A percentile compares a stretch with the other conserved stretches of the same genome.
Conservation (phyloP, 208 protist genomes). For the Wallacemonas rigidus region DNA sequence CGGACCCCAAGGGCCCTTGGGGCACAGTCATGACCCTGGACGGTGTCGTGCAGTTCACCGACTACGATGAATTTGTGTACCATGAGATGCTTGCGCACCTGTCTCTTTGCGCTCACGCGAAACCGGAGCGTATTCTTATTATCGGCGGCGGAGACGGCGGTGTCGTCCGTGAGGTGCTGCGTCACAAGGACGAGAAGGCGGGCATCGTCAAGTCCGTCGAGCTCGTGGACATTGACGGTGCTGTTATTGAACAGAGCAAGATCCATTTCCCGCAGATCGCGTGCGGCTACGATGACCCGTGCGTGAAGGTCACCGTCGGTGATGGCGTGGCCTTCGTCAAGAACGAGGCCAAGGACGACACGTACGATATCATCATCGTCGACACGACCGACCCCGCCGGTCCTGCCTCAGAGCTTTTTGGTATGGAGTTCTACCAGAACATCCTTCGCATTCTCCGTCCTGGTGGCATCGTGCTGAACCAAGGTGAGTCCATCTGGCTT, state of each 20-base stretch:
- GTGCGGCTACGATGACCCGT: constrained; percentile 69
- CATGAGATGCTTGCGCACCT: constrained; percentile 98
- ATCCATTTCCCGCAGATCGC: constrained; percentile 84
- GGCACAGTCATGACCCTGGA: constrained; percentile 97
- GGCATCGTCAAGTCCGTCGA: constrained; percentile 87
- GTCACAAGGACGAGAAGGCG: constrained; percentile 68
- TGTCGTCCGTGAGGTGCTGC: constrained; percentile 96
- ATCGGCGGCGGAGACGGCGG: constrained; percentile 98
- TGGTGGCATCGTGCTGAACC: constrained; percentile 87
- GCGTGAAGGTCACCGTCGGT: constrained; percentile 69
- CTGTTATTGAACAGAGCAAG: constrained; percentile 87
- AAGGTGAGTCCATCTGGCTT: constrained; percentile 92
- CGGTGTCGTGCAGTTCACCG: constrained; percentile 96
- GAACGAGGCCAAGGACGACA: constrained; percentile 57
- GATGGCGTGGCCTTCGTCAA: constrained; percentile 90
- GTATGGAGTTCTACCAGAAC: constrained; percentile 83
- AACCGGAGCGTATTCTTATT: constrained; percentile 94
- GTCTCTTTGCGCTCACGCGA: constrained; percentile 89
- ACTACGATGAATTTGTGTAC: constrained; percentile 98
- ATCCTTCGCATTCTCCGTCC: constrained; percentile 80
- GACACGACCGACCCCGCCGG: constrained; percentile 95
- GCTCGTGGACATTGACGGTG: constrained; percentile 97
- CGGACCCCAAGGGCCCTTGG: constrained; percentile 84
- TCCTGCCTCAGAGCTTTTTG: constrained; percentile 88
- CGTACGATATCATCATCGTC: constrained; percentile 95